Base-by-base conservation (phyloP, 2,329 filamentous ascomycete genomes). In the Elsinoe perseae region DNA sequence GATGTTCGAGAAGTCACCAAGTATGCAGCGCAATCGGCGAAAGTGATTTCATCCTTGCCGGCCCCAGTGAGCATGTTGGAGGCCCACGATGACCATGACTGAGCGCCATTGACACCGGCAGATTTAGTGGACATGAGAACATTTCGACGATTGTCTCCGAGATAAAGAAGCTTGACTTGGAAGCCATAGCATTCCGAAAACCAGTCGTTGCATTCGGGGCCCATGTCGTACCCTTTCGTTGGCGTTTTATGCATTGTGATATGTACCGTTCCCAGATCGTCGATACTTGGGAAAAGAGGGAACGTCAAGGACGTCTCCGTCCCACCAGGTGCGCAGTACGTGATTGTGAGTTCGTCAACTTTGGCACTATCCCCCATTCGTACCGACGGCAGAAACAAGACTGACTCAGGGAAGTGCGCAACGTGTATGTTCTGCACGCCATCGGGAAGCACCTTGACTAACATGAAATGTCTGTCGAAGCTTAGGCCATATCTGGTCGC, bases 21-120 rank as follows among this genome's bases (percentile, higher is more conserved):
- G 67, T 86, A 87, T 0, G 88, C 85, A 1, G 87, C 87, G 60
- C 81, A 80, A 69, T 93, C 88, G 36, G 83, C 80, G 70, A 92
- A 93, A 1, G 80, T 81, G 42, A 92, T 77, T 20, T 65, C 54
- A n/a, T 64, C 59, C 23, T 65, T 58, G 14, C 52, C 54, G 32
- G 28, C 34, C 23, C 50, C 54, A 7, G 52, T 25, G 3, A 50
- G 53, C 30, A 55, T 20, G 54, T 54, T 54, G 5, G 20, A n/a
- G 28, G 50, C 57, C 40, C 56, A 62, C 30, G 64, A 68, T 25
- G 68, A 64, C 70, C 69, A 74, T 59, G 62, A 64, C 25, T 56
- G 30, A 23, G 54, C 56, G 21, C 40, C 40, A 28, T 44, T 21
- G 16, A 23, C 54, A 20, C 30, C 46, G 12, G 28, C 52, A 20